Evolutionary conservation across 768 basidiomycete species (phyloP).

Genomic region (Daedalea quercina): DNA sequence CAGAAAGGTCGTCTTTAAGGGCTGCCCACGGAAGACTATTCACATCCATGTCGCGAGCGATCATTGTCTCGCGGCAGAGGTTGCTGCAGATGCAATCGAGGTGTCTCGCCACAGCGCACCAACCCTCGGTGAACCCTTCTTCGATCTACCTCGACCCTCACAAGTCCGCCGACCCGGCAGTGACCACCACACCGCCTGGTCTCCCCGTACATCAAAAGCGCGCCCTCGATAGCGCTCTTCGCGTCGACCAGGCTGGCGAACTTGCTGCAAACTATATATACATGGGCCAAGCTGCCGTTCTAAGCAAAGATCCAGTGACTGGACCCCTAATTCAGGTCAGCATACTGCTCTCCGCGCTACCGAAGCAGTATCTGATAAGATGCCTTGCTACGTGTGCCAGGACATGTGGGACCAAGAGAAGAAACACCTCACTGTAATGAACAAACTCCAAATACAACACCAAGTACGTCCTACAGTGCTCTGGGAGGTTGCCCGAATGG

Average conservation of each 20-base stretch:
- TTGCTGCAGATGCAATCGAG: not conserved
- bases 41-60: too few species aligned
- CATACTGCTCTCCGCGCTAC: constrained; percentile 3
- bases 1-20: too few species aligned
- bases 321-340: constrained; percentile 71
- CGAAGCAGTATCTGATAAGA: constrained; percentile 1
- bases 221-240: constrained; percentile 58
- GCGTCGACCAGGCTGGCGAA: constrained; percentile 95
- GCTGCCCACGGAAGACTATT: too few species aligned
- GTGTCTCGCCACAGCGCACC: not conserved
- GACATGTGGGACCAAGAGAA: constrained; percentile 98
- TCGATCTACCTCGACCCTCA: constrained; percentile 39
- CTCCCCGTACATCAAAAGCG: constrained; percentile 43
- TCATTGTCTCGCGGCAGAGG: not conserved
- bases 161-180: constrained; percentile 30
- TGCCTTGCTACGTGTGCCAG: constrained; percentile 31
- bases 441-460: constrained; percentile 80
- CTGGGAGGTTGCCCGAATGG: constrained; percentile 78
- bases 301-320: constrained; percentile 49
- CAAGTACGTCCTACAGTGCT: constrained; percentile 77
- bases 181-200: constrained; percentile 47
- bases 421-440: constrained; percentile 83
- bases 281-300: constrained; percentile 73
- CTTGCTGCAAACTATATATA: constrained; percentile 97
- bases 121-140: constrained; percentile 28